Percentiles rank a stretch among this genome's conserved stretches.
These are phyloP conservation scores for Daldinia sp. DNA, from an alignment of 2,329 filamentous ascomycete genomes.

Conservation along the genomic window DNA sequence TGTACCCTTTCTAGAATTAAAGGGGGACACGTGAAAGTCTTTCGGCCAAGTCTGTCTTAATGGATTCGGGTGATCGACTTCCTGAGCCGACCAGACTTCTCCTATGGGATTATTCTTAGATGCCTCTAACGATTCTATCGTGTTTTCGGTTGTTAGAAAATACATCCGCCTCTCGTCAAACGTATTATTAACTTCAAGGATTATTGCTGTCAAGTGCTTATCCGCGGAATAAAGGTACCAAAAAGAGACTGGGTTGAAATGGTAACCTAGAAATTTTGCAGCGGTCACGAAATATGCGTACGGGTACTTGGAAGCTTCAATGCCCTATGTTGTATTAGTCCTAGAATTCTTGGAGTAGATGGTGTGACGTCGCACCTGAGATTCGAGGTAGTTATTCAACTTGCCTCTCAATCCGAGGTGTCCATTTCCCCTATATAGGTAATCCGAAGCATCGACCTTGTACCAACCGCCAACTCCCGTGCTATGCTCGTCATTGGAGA, in stretches of 20 bases:
- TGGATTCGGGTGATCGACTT: slow-evolving; percentile 18
- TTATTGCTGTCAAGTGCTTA: slow-evolving; percentile 70
- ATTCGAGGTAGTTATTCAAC: slow-evolving; percentile 68
- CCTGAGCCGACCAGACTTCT: background rate
- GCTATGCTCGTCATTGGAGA: slow-evolving; percentile 60
- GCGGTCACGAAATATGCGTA: slow-evolving; percentile 79
- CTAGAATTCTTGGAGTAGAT: background rate
- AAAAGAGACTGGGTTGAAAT: slow-evolving; percentile 81
- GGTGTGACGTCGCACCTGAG: slow-evolving; percentile 60
- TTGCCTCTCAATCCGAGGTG: slow-evolving; percentile 71
- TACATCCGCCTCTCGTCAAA: slow-evolving; percentile 79
- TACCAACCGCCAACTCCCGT: slow-evolving; percentile 62
- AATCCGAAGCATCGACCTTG: slow-evolving; percentile 69
- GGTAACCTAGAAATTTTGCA: slow-evolving; percentile 75
- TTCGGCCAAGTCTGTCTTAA: slow-evolving; percentile 72
- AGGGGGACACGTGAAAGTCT: slow-evolving; percentile 82
- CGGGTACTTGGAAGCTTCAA: slow-evolving; percentile 71
- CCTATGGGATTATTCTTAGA: slow-evolving; percentile 34
- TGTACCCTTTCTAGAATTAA: slow-evolving; percentile 71
- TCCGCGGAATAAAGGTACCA: slow-evolving; percentile 79
- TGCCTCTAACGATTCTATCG: slow-evolving; percentile 16
- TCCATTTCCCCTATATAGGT: slow-evolving; percentile 67
- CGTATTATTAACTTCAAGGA: slow-evolving; percentile 82
- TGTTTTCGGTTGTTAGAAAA: slow-evolving; percentile 61
- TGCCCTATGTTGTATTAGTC: slow-evolving; percentile 58